phyloP scores from a whole-genome alignment of 2,329 filamentous ascomycete species.

The Cercospora sojina region DNA sequence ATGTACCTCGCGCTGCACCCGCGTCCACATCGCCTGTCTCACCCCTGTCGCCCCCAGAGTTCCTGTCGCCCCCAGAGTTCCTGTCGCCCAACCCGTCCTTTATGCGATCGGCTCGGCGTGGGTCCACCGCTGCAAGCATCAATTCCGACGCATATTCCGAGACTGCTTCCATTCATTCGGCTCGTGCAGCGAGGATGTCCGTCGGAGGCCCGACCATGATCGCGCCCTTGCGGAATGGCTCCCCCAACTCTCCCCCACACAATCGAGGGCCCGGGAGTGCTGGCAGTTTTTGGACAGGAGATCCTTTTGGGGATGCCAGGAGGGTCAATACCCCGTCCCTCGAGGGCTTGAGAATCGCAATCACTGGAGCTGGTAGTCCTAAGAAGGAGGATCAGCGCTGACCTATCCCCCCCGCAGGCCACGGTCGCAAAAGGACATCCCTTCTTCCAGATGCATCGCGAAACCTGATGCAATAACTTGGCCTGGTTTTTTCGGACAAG shows the following conservation, averaged over 20 bases:
- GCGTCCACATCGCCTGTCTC: background rate
- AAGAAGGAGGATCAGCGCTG: background rate
- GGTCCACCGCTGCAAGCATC: conserved; percentile 23
- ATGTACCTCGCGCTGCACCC: background rate
- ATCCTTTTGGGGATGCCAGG: background rate
- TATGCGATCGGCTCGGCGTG: background rate
- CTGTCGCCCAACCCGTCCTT: conserved; percentile 1
- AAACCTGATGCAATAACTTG: no score
- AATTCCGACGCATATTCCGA: conserved; percentile 32
- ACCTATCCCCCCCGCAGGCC: background rate
- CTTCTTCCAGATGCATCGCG: no score
- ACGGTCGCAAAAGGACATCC: background rate
- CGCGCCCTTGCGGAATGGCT: background rate
- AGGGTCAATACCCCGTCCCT: background rate
- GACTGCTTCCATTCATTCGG: conserved; percentile 31
- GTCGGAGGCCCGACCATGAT: conserved; percentile 16
- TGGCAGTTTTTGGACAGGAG: background rate
- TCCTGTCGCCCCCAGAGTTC: conserved; percentile 1
- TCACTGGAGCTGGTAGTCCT: background rate
- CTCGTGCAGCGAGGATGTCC: conserved; percentile 22
- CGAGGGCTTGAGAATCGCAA: background rate
- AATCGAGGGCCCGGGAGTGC: background rate
- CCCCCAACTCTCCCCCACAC: background rate
- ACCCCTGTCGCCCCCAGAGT: background rate
- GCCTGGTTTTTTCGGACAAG: no score